Base-by-base conservation (phyloP, 352 stramenopile species). In the Globisporangium yorkense region DNA sequence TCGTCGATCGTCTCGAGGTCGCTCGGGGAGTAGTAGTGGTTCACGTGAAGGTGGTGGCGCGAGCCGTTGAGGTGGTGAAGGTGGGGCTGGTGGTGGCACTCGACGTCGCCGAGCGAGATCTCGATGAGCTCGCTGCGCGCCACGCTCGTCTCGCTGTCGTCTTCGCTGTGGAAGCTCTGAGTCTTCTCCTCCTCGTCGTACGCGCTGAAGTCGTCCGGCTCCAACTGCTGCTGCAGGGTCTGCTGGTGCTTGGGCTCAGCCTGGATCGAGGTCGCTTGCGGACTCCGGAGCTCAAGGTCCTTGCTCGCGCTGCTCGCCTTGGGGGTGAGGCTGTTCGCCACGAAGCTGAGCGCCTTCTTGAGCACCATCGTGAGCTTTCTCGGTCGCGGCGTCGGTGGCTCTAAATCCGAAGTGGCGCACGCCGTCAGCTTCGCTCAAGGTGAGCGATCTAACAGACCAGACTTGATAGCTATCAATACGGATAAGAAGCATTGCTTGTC, bases 1-100 rank as follows among this genome's bases (percentile, higher is more conserved):
- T 75, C 59, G 24, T 91, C 78, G 53, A 89, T 71, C 27, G 74
- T 66, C 18, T 87, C 75, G 1, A 75, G 43, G 20, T 81, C 74
- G 33, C 51, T 69, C 18, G 37, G 33, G 0, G 65, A 61, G 31
- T 65, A 62, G 21, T 40, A 63, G 27, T 47, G 50, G 29, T 46
- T 47, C 13, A 50, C 16, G 7, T 58, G 4, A 2, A 53, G 43
- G 2, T 64, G 20, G 31, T 47, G 46, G 43, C 21, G 33, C 16
- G 44, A 20, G 29, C 37, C 21, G 5, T 37, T 37, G 27, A 54
- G 47, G 24, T 24, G 20, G 57, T 56, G 51, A 7, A 40, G 37
- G n/a, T 57, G 20, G 20, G 53, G 45, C 21, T 43, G 44, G 0
- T 43, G 33, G 16, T 29, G n/a, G 16, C 41, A 13, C 61, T 66